phyloP scores from a whole-genome alignment of 2,329 filamentous ascomycete species.

The Aspergillus glaucus region DNA sequence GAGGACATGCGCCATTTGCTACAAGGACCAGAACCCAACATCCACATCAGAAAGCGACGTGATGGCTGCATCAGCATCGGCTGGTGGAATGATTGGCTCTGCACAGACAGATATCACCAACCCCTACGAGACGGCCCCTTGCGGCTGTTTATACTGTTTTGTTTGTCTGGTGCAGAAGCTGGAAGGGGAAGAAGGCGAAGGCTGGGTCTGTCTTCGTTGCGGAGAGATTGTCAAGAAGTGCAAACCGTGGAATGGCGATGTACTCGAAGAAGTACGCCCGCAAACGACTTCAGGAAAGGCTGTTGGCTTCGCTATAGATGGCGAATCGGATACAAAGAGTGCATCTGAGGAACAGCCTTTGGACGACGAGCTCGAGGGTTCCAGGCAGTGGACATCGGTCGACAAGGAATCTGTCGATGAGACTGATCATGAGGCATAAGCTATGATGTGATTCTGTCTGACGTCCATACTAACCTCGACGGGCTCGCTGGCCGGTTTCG shows the following conservation, averaged over 20 bases:
- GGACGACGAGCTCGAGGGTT: constrained; percentile 28
- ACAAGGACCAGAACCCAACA: constrained; percentile 77
- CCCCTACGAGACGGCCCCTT: constrained; percentile 84
- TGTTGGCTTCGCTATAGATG: constrained; percentile 36
- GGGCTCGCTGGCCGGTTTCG: too few species aligned
- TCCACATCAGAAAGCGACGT: constrained; percentile 69
- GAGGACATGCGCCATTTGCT: constrained; percentile 93
- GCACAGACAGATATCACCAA: constrained; percentile 93
- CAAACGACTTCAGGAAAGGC: constrained; percentile 32
- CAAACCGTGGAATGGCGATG: constrained; percentile 85
- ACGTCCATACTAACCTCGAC: neutral
- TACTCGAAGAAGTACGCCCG: constrained; percentile 48
- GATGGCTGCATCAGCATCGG: constrained; percentile 59
- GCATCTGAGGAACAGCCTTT: constrained; percentile 14
- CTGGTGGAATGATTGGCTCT: constrained; percentile 75
- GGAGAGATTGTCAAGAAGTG: constrained; percentile 79
- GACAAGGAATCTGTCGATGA: constrained; percentile 22
- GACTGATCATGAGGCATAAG: neutral
- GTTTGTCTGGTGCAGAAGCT: constrained; percentile 86
- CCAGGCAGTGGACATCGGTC: constrained; percentile 32
- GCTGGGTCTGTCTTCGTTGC: constrained; percentile 86
- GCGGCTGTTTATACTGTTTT: constrained; percentile 91
- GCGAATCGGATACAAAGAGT: constrained; percentile 9
- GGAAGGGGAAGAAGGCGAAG: constrained; percentile 88
- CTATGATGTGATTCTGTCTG: neutral